A percentile compares a stretch with the other conserved stretches of the same genome.
Evolutionary conservation across 768 basidiomycete genomes (phyloP).

Genomic region (Phlegmacium glaucopus): DNA sequence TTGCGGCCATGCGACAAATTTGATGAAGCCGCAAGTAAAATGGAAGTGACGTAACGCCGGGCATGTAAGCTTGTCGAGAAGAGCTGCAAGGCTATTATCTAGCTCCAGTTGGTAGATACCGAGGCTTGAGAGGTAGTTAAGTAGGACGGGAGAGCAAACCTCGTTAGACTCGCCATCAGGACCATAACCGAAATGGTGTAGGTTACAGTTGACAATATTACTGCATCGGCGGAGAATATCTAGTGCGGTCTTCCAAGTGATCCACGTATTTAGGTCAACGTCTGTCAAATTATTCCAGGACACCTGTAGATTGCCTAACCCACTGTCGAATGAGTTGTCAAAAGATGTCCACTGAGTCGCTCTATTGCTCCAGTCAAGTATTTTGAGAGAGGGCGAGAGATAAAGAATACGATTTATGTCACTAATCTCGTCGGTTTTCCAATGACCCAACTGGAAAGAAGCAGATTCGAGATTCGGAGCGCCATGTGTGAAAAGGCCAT

Average conservation of each 20-base stretch:
- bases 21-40: slow-evolving; percentile 16
- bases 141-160: slow-evolving; percentile 1
- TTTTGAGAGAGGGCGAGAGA: slow-evolving; percentile 11
- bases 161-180: slow-evolving; percentile 1
- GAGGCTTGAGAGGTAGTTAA: slow-evolving; percentile 14
- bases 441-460: slow-evolving; percentile 17
- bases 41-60: slow-evolving; percentile 14
- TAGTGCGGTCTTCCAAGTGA: slow-evolving; percentile 13
- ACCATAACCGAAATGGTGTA: slow-evolving; percentile 16
- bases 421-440: slow-evolving; percentile 12
- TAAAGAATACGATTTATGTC: slow-evolving; percentile 13
- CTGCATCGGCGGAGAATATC: slow-evolving; percentile 18
- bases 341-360: slow-evolving; percentile 16
- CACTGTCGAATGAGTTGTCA: slow-evolving; percentile 14
- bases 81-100: slow-evolving; percentile 16
- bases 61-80: slow-evolving; percentile 17
- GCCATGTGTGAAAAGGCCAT: slow-evolving; percentile 5
- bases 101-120: slow-evolving; percentile 19
- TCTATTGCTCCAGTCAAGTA: slow-evolving; percentile 17
- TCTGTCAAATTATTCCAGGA: slow-evolving; percentile 18
- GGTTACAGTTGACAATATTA: slow-evolving; percentile 12
- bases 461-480: slow-evolving; percentile 13
- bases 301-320: slow-evolving; percentile 8
- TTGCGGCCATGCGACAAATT: slow-evolving; percentile 14
- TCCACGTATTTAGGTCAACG: slow-evolving; percentile 18